Evolutionary conservation across 2,329 filamentous ascomycete genomes (phyloP), one percentile per base, ranked within the genome.

Genomic region (Botrytis aclada): DNA sequence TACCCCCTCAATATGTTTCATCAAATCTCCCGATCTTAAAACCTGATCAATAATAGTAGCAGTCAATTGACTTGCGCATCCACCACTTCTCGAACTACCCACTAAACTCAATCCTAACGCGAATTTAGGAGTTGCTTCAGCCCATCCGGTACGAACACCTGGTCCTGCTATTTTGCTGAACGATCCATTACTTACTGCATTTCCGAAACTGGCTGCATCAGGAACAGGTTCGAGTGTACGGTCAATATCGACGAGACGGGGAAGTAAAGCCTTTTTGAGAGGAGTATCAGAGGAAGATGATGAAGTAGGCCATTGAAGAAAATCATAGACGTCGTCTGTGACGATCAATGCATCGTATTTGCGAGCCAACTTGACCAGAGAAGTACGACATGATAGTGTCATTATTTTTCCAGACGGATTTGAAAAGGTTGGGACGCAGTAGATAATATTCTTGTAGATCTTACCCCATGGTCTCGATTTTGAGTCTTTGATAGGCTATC

Each of bases 271-370:
- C 41, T 74, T 74, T 14, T 62, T 72, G 4, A 77, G 37, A 39
- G 74, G 9, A 60, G 64, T 4, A 74, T 43, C 20, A n/a, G 63
- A 70, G 25, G 73, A 39, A 22, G 29, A 74, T 54, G 62, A 83
- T 64, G 58, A 83, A 78, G 3, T 76, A 7, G 88, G 87, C 93
- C 94, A 98, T 80, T 95, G 92, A 8, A 98, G 85, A 76, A 95
- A 92, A 81, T 98, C 95, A 80, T 99, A 99, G 16, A 98, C 94
- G 81, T 99, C 96, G 83, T 98, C 95, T 66, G 89, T 89, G 41
- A 98, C 86, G 72, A 98, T 83, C n/a, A 98, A 86, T 10, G 93
- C 93, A 81, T 98, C 90, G 80, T 92, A 89, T 73, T 90, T 85
- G 72, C 95, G 87, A 0, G 95, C 95, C 10, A 98, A 82, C n/a